Evolutionary conservation across 192 early-diverging fungal species (phyloP).

Genomic region (Gonapodya sp.): DNA sequence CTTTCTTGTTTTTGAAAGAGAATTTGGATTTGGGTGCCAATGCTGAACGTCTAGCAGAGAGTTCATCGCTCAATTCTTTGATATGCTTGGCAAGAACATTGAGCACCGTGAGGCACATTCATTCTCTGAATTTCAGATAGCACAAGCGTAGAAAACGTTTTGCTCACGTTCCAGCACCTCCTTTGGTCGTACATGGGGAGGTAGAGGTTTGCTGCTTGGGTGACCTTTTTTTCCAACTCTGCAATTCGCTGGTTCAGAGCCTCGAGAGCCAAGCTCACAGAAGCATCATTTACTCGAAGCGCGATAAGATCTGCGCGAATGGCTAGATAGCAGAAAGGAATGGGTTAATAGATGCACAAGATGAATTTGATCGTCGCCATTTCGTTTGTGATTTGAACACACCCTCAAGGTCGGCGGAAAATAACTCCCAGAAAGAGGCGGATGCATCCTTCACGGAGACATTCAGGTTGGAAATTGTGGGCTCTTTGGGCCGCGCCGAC

Average conservation of each 20-base stretch:
- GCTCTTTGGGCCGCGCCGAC: too few species aligned
- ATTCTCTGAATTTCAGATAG: too few species aligned
- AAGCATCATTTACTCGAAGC: background rate
- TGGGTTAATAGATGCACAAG: background rate
- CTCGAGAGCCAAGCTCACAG: background rate
- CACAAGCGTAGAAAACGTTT: too few species aligned
- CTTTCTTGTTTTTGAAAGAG: slow-evolving; percentile 45
- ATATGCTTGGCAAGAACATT: slow-evolving; percentile 19
- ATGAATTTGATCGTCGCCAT: background rate
- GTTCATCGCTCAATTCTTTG: slow-evolving; percentile 35
- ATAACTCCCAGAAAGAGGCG: background rate
- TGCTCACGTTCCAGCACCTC: slow-evolving; percentile 25
- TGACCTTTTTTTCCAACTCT: background rate
- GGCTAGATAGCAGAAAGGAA: background rate
- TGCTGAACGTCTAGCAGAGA: slow-evolving; percentile 25
- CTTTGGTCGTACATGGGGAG: slow-evolving; percentile 62
- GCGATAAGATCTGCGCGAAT: background rate
- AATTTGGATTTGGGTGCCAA: slow-evolving; percentile 52
- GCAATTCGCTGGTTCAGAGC: background rate
- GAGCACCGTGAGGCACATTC: too few species aligned
- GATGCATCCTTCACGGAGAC: background rate
- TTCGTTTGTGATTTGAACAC: background rate
- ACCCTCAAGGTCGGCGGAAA: background rate
- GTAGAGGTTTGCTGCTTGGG: slow-evolving; percentile 33
- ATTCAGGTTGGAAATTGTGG: background rate